These are phyloP conservation scores for Simplicillium sp. DNA, from an alignment of 2,329 filamentous ascomycete species.

Conservation along the genomic window DNA sequence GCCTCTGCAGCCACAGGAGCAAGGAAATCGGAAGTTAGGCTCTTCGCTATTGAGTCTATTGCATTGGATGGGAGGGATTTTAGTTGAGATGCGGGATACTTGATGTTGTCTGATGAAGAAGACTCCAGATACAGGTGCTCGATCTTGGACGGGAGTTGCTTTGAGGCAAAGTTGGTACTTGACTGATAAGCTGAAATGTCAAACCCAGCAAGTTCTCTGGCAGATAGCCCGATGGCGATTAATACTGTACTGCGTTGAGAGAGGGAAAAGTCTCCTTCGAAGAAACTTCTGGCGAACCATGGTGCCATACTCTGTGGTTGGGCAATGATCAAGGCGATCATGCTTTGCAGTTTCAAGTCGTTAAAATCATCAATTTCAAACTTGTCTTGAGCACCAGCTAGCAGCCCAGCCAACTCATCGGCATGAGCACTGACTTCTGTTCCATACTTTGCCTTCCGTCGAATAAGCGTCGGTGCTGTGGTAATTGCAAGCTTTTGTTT, in stretches of 20 bases:
- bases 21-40: constrained; percentile 63
- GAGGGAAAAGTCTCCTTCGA: constrained; percentile 85
- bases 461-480: constrained; percentile 71
- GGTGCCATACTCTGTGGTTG: constrained; percentile 69
- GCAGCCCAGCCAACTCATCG: constrained; percentile 65
- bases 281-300: constrained; percentile 79
- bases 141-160: constrained; percentile 63
- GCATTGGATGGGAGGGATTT: constrained; percentile 46
- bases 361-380: constrained; percentile 74
- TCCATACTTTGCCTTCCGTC: constrained; percentile 81
- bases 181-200: constrained; percentile 45
- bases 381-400: constrained; percentile 77
- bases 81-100: constrained; percentile 23
- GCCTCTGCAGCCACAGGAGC: constrained; percentile 73
- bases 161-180: constrained; percentile 63
- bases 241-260: constrained; percentile 76
- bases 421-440: constrained; percentile 79
- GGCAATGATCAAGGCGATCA: constrained; percentile 73
- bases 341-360: constrained; percentile 64
- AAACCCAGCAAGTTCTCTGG: constrained; percentile 76
- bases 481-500: constrained; percentile 70
- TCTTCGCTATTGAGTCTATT: constrained; percentile 58
- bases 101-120: constrained; percentile 10
- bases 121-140: constrained; percentile 56
- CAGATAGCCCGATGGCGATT: constrained; percentile 70